Base-by-base conservation (phyloP, 768 basidiomycete genomes). In the Boletus huronensis region DNA sequence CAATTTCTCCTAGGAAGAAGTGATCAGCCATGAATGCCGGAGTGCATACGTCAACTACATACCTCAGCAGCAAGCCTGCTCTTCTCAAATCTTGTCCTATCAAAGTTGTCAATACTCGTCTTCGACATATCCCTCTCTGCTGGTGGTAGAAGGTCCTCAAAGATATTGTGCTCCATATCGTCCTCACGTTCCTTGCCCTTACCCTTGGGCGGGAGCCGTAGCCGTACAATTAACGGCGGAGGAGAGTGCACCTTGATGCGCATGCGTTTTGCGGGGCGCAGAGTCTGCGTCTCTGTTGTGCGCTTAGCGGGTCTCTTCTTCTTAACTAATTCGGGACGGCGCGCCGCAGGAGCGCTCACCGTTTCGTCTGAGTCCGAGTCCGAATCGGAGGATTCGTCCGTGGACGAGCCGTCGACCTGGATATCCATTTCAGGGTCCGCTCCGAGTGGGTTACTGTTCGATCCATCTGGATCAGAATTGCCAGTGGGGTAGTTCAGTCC, bases 1-100 rank as follows among this genome's bases (percentile, higher is more conserved):
- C 31, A 80, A 73, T 63, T 81, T 83, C 50, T 74, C 74, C 82
- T 85, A 60, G 17, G 17, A 2, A 32, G 55, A 53, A 36, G 45
- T 29, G 39, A 57, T 59, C 46, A 64, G 46, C 36, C 50, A 53
- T 21, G 8, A 10, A 44, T 7, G 10, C 11, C 7, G 7, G 4
- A 23, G 32, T 34, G 28, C 35, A 19, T 23, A 58, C 32, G 17
- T 29, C 23, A 39, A 19, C 31, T 28, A 65, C 81, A 58, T 61
- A 92, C 91, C 75, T 98, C 94, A 23, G 89, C 90, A 13, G 75
- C 67, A n/a, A 77, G 61, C 48, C 87, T 77, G 63, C 86, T 89
- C 54, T 78, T 76, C 60, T 93, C 90, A 66, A 90, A 98, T 48
- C 80, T 77, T 45, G 76, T 67, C 63, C 87, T 84, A 69, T 96